Base-by-base conservation (phyloP, 495 filamentous ascomycete species). In the Penicillium dipodomyicola region DNA sequence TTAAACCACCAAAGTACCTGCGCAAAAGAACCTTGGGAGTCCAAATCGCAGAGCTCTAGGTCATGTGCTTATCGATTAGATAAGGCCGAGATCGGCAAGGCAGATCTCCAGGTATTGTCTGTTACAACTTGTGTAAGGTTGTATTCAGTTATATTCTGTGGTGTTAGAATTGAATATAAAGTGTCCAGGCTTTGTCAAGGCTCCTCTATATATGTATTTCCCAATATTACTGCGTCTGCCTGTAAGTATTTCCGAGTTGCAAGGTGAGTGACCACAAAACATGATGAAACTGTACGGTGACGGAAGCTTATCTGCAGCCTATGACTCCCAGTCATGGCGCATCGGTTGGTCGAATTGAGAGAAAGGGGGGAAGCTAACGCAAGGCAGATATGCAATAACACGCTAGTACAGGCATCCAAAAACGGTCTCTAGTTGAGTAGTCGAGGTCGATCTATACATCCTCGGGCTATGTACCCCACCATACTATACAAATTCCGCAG, bases 61-160 rank as follows among this genome's bases (percentile, higher is more conserved):
- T 58, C 47, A 56, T 53, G 49, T 48, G 48, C 55, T 59, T 67
- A 60, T 62, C 60, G 64, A 65, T 62, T 65, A 67, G 64, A 64
- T 67, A 65, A 63, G 62, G 20, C 53, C 47, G 40, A 62, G 48
- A 60, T 60, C 60, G 60, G 54, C 46, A 44, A 27, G 30, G 35
- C 32, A 52, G 49, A 41, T 52, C 52, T 54, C 25, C 42, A n/a
- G 27, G 44, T 47, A 47, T 19, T 14, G 15, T 15, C 12, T 29
- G 23, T 30, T 19, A 29, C 27, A 25, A 42, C 37, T 41, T 29
- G 49, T 20, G 2, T 1, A 20, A 20, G 20, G 2, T n/a, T n/a
- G n/a, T n/a, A n/a, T n/a, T n/a, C n/a, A n/a, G n/a, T n/a, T n/a
- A n/a, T 20, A 20, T 22, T 43, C 41, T 47, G 15, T 30, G 45